These are phyloP conservation scores for Gyromitra esculenta DNA, from an alignment of 2,329 filamentous ascomycete genomes.

Conservation along the genomic window DNA sequence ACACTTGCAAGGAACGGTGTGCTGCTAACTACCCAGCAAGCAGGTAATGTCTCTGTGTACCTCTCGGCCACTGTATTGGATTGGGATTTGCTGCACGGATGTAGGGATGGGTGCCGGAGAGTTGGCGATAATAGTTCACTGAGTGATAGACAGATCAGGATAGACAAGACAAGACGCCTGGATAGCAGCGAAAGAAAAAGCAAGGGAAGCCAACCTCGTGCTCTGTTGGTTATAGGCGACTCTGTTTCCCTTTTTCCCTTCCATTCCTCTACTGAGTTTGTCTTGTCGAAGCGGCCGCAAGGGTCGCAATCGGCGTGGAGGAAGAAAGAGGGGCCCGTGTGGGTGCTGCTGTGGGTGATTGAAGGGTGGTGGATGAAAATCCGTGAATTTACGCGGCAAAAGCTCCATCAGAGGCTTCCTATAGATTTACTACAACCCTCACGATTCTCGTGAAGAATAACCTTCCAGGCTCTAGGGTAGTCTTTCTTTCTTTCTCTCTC, in stretches of 20 bases:
- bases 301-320: slow-evolving; percentile 32
- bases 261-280: not conserved
- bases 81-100: slow-evolving; percentile 29
- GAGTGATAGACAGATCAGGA: slow-evolving; percentile 12
- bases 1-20: slow-evolving; percentile 40
- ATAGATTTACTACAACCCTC: slow-evolving; percentile 25
- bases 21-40: slow-evolving; percentile 43
- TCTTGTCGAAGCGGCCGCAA: slow-evolving; percentile 22
- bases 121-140: not conserved
- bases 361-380: slow-evolving; percentile 1
- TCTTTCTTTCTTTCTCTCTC: not conserved
- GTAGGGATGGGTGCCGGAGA: slow-evolving; percentile 31
- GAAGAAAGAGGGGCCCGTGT: slow-evolving; percentile 39
- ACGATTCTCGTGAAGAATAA: slow-evolving; percentile 6
- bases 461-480: not conserved
- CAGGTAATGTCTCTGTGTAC: slow-evolving; percentile 38
- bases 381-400: slow-evolving; percentile 11
- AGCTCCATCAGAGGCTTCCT: not conserved
- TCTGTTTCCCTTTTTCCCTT: slow-evolving; percentile 9
- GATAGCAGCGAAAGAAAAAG: slow-evolving; percentile 24
- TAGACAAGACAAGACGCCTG: slow-evolving; percentile 25
- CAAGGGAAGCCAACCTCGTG: slow-evolving; percentile 41
- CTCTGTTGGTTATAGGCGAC: slow-evolving; percentile 18
- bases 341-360: slow-evolving; percentile 3
- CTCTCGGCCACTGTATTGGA: slow-evolving; percentile 36